Evolutionary conservation across 345 rosid species (phyloP).

Genomic region (Conringia planisiliqua): DNA sequence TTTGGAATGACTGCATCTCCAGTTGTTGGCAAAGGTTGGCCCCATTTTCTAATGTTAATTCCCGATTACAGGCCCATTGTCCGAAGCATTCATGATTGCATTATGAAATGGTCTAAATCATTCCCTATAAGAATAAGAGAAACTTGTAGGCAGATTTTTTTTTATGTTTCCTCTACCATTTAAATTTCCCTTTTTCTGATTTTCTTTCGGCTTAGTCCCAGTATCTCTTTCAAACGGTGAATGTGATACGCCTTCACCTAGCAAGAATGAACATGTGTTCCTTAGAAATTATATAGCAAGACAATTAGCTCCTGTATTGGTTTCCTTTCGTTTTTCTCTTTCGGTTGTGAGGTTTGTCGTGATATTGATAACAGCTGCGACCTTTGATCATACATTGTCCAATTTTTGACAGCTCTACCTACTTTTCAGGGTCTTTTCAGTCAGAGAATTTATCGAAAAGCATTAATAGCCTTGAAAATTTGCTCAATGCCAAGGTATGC

Average conservation of each 20-base stretch:
- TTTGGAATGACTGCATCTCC: constrained; percentile 99
- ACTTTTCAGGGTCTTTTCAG: constrained; percentile 74
- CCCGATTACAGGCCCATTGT: not conserved
- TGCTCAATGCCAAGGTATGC: constrained; percentile 90
- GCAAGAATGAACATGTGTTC: not conserved
- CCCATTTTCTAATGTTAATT: not conserved
- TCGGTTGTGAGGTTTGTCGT: not conserved
- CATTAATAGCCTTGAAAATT: constrained; percentile 87
- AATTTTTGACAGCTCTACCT: constrained; percentile 16
- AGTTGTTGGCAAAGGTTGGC: constrained; percentile 80
- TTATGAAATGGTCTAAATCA: not conserved
- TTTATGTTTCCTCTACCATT: not conserved
- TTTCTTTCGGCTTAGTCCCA: not conserved
- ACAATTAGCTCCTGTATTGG: constrained; percentile 14
- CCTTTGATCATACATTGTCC: constrained; percentile 17
- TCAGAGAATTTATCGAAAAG: constrained; percentile 59
- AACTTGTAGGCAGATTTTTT: not conserved
- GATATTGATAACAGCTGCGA: constrained; percentile 17
- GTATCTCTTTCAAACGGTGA: not conserved
- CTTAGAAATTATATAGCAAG: not conserved
- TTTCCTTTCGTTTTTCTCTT: not conserved
- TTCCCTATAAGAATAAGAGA: not conserved
- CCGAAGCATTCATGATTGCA: not conserved
- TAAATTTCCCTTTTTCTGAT: not conserved
- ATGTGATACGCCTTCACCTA: not conserved